Conservation (phyloP, 371 early-diverging fungal species). For the Nematocida sp. region DNA sequence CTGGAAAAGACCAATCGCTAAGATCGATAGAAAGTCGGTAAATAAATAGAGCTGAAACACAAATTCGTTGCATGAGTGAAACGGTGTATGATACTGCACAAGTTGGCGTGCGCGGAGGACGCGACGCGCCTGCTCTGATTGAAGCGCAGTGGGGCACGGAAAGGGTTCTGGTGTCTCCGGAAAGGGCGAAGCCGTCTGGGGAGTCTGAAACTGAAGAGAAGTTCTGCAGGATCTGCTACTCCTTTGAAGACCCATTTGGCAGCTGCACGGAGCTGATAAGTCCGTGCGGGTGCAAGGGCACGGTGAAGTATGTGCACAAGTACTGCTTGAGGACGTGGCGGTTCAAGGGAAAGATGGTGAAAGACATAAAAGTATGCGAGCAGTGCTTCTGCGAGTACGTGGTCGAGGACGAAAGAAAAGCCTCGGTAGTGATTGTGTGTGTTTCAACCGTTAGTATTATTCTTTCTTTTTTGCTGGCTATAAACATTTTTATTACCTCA, state of each 20-base stretch:
- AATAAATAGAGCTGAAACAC: no score
- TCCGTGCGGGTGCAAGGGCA: slow-evolving; percentile 65
- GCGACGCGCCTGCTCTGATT: no score
- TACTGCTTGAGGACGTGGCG: slow-evolving; percentile 64
- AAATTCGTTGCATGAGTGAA: no score
- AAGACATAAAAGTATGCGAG: slow-evolving; percentile 62
- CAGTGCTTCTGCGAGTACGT: slow-evolving; percentile 61
- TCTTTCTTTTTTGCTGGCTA: slow-evolving; percentile 27
- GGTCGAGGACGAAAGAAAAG: slow-evolving; percentile 56
- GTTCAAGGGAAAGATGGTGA: slow-evolving; percentile 56
- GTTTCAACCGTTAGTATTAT: slow-evolving; percentile 43
- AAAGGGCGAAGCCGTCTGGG: background rate
- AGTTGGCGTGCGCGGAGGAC: background rate
- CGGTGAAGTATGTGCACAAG: slow-evolving; percentile 64
- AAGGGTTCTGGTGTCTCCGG: background rate
- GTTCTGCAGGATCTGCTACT: slow-evolving; percentile 64
- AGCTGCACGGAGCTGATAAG: slow-evolving; percentile 58
- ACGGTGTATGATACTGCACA: no score
- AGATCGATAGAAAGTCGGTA: no score
- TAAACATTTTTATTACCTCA: slow-evolving; percentile 40
- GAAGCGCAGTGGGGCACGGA: background rate
- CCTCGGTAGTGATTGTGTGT: slow-evolving; percentile 15
- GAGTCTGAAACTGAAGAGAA: slow-evolving; percentile 6
- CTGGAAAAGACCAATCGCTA: background rate
- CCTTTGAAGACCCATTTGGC: slow-evolving; percentile 54